Conservation (phyloP, 1,284 basidiomycete species). For the Fereydounia khargensis region DNA sequence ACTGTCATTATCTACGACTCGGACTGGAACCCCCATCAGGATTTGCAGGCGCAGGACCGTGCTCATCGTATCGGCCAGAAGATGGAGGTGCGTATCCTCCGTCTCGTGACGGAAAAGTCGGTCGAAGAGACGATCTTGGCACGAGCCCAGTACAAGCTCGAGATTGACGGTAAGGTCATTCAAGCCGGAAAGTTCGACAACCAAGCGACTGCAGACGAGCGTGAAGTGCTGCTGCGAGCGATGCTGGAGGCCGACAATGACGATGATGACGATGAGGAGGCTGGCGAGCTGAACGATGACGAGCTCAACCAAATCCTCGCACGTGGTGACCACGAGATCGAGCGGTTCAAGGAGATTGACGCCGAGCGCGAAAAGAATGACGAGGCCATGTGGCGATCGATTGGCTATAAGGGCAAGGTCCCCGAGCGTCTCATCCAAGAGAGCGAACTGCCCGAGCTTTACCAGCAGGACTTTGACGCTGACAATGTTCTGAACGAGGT, state of each 20-base stretch:
- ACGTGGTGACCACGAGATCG: slow-evolving; percentile 76
- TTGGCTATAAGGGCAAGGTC: slow-evolving; percentile 66
- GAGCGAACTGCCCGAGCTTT: slow-evolving; percentile 88
- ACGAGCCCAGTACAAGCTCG: slow-evolving; percentile 91
- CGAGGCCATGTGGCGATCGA: slow-evolving; percentile 69
- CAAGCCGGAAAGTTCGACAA: slow-evolving; percentile 95
- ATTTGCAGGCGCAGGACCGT: slow-evolving; percentile 79
- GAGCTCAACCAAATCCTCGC: slow-evolving; percentile 93
- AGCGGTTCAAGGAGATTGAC: slow-evolving; percentile 82
- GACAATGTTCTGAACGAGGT: slow-evolving; percentile 31
- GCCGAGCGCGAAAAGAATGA: slow-evolving; percentile 73
- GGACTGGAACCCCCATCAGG: slow-evolving; percentile 60
- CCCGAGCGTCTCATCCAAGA: slow-evolving; percentile 79
- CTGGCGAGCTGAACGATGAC: slow-evolving; percentile 94
- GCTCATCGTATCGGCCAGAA: slow-evolving; percentile 99
- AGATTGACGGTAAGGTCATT: slow-evolving; percentile 94
- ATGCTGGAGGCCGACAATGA: slow-evolving; percentile 56
- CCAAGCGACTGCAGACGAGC: slow-evolving; percentile 95
- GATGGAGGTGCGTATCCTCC: slow-evolving; percentile 91
- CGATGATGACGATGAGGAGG: slow-evolving; percentile 57
- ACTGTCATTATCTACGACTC: slow-evolving; percentile 91
- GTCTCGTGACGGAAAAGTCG: slow-evolving; percentile 96
- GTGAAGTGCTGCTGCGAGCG: slow-evolving; percentile 85
- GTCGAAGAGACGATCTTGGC: slow-evolving; percentile 97
- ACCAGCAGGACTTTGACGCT: slow-evolving; percentile 68